Base-by-base conservation (phyloP, 2,329 filamentous ascomycete species). In the Colletotrichum sp. region DNA sequence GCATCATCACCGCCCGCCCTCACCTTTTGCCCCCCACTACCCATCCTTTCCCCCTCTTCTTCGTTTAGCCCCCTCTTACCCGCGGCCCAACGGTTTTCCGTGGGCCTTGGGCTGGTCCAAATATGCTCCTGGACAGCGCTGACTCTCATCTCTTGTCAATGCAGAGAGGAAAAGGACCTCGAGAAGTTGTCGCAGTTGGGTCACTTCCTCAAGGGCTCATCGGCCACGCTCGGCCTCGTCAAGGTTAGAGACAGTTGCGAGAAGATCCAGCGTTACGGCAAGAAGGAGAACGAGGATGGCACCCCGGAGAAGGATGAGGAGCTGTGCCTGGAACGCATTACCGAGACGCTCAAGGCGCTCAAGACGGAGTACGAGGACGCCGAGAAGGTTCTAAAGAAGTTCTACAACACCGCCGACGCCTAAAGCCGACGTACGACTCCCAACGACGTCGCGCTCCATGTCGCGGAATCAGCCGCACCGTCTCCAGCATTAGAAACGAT, bases 191-290 rank as follows among this genome's bases (percentile, higher is more conserved):
- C 95, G 39, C 90, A 91, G 69, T 92, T 98, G 36, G 97, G 97
- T 57, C 97, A 99, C 86, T 99, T 98, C 87, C 90, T 99, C 80
- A 99, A 99, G 87, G 97, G 97, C 76, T 99, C 96, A 8, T 98
- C 96, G 10, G 96, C 97, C 52, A 98, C 97, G 6, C 91, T 99
- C 70, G 97, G 97, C 62, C 91, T 99, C 71, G 93, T 91, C 81
- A 98, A 98, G 85, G 94, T 99, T 81, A 95, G 95, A 84, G 96
- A 98, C 82, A 94, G 92, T 77, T 99, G 97, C 87, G 96, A 99
- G 86, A 96, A 98, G 89, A 98, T 99, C 81, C 96, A 99, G 85
- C 94, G 98, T 82, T 98, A 93, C 84, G 96, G 96, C 79, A 94
- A 94, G 81, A 89, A 91, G 81, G 95, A 96, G 85, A 96, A 96